Base-by-base conservation (phyloP, 345 rosid genomes). In the Rhodamnia rubescens region DNA sequence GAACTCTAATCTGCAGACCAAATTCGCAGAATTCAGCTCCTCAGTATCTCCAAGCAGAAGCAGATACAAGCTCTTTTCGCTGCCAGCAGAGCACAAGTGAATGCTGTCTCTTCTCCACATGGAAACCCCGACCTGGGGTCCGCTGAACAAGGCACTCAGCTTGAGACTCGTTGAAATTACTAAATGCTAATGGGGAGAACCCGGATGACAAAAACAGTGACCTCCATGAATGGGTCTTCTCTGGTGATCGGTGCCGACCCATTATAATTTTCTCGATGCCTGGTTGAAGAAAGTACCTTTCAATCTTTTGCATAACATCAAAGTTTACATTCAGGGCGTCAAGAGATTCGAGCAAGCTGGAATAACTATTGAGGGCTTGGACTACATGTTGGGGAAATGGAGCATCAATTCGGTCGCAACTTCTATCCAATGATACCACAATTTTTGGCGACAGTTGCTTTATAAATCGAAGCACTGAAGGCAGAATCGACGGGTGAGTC, bases 31-130 rank as follows among this genome's bases (percentile, higher is more conserved):
- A 69, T 69, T 24, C 78, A 69, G 78, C 78, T 81, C 49, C 52
- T 94, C 90, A 94, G 90, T 95, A 94, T 85, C 93, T 94, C 99
- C 99, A 97, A 55, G 95, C 97, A 44, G 98, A 94, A 86, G 92
- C 97, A n/a, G 95, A 91, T 42, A 95, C 90, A 74, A 97, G 95
- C 85, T 97, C 99, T 85, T 94, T 89, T 82, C 94, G 92, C 89
- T 94, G 96, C 99, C 99, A 97, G 89, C 92, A 95, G 53, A 97
- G 93, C 57, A 92, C 95, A 27, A 97, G 97, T 32, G 92, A 91
- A 54, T 92, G 88, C 85, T 95, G 98, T 74, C 92, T 91, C 89
- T 94, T 97, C 90, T 94, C 99, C 29, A 95, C 93, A 29, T 92
- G 95, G 89, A 97, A 97, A 52, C 99, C 99, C 90, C 93, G 89